Conservation (phyloP, 2,329 filamentous ascomycete species). For the Ascochyta lentis region DNA sequence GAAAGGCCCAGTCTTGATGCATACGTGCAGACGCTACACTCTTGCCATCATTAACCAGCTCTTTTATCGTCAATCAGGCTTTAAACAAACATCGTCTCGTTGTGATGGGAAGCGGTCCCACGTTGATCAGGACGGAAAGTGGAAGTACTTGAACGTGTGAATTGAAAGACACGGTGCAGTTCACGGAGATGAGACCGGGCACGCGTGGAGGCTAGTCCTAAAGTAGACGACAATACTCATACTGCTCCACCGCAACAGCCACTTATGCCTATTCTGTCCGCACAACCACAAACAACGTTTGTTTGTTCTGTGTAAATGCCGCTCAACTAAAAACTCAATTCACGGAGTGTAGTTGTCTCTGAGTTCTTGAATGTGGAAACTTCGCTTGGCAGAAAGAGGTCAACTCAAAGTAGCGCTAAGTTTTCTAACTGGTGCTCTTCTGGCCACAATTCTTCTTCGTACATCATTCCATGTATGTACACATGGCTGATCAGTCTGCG, state of each 20-base stretch:
- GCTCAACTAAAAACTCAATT: too few relatives aligned
- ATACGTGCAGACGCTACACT: background rate
- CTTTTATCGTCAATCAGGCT: background rate
- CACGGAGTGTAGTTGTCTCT: too few relatives aligned
- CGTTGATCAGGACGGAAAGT: background rate
- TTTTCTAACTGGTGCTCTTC: background rate
- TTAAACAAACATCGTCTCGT: background rate
- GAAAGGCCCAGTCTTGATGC: background rate
- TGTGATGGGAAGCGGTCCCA: background rate
- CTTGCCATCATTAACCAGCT: background rate
- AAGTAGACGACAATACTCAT: conserved; percentile 7
- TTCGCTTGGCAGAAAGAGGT: too few relatives aligned
- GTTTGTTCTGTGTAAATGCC: too few relatives aligned
- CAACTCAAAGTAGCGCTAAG: background rate
- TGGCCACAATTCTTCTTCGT: background rate
- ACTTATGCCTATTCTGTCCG: background rate
- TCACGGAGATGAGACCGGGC: conserved; percentile 12
- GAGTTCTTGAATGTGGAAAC: too few relatives aligned
- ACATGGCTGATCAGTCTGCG: background rate
- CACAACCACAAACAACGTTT: background rate
- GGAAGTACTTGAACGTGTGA: background rate
- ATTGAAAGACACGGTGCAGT: conserved; percentile 17
- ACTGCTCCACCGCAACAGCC: conserved; percentile 1
- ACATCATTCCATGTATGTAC: background rate
- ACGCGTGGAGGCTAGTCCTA: conserved; percentile 1